Evolutionary conservation across 176 grass and related monocot species (phyloP).

Genomic region (Oryza glumipatula): DNA sequence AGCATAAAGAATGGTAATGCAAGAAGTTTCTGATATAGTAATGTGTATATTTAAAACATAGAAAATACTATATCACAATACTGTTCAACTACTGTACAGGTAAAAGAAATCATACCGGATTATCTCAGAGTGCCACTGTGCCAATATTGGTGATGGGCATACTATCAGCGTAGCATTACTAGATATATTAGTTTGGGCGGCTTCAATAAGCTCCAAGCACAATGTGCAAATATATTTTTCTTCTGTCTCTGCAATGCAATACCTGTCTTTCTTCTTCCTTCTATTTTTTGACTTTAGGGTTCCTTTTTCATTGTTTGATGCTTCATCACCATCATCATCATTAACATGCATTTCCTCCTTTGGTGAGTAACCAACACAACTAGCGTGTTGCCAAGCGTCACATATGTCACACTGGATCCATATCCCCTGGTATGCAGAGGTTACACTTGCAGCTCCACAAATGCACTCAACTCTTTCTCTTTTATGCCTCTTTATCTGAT

Average conservation of each 20-base stretch:
- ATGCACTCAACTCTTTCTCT: constrained; percentile 90
- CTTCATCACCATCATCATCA: constrained; percentile 40
- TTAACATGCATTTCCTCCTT: constrained; percentile 49
- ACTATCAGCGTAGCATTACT: constrained; percentile 86
- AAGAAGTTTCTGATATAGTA: background rate
- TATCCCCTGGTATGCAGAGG: constrained; percentile 70
- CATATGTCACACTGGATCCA: constrained; percentile 94
- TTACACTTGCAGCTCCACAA: constrained; percentile 93
- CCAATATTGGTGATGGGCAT: constrained; percentile 85
- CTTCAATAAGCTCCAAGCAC: constrained; percentile 87
- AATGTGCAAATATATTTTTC: constrained; percentile 64
- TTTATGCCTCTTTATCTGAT: constrained; percentile 76
- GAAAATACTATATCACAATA: constrained; percentile 11
- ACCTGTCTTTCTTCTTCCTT: constrained; percentile 63
- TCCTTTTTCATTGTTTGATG: constrained; percentile 44
- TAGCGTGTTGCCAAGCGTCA: constrained; percentile 95
- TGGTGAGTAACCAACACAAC: constrained; percentile 83
- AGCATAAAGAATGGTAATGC: constrained; percentile 10
- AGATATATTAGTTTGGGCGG: constrained; percentile 58
- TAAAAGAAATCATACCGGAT: constrained; percentile 68
- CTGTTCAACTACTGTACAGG: constrained; percentile 1
- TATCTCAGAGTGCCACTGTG: constrained; percentile 95
- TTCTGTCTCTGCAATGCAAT: constrained; percentile 57
- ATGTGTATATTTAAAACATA: background rate
- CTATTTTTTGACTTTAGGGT: constrained; percentile 54